Conservation (phyloP, 2,329 filamentous ascomycete species). For the Colletotrichum costaricense region DNA sequence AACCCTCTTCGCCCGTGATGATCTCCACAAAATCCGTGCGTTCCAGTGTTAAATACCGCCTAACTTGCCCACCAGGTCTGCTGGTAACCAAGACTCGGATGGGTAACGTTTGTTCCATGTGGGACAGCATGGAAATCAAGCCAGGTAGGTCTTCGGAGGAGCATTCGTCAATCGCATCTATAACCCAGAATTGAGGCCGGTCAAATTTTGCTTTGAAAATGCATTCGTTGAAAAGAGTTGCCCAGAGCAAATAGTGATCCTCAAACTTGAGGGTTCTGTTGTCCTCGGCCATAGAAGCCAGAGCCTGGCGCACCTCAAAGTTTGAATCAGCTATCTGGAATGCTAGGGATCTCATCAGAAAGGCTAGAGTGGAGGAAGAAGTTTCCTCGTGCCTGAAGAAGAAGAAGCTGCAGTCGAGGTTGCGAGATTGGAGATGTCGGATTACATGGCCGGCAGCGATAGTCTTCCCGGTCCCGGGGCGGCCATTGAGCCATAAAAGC, state of each 20-base stretch:
- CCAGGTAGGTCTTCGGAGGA: background rate
- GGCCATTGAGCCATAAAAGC: conserved; percentile 39
- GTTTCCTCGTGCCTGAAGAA: conserved; percentile 38
- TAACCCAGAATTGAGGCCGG: background rate
- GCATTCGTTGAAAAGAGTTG: background rate
- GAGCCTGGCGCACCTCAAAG: background rate
- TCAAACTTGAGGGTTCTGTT: background rate
- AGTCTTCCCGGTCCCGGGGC: conserved; percentile 43
- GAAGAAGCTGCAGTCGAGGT: conserved; percentile 41
- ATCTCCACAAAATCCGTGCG: background rate
- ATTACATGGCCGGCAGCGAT: conserved; percentile 41
- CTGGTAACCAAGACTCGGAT: background rate
- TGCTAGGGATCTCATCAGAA: background rate
- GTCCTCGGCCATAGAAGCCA: background rate
- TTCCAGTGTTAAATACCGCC: background rate
- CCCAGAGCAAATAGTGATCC: background rate
- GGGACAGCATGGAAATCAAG: background rate
- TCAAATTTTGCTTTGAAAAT: background rate
- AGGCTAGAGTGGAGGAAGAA: background rate
- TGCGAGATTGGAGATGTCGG: conserved; percentile 37
- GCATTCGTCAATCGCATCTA: background rate
- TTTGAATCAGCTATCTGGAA: background rate
- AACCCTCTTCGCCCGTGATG: background rate
- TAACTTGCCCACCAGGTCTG: background rate
- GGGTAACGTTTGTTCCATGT: background rate